Conservation (phyloP, 345 rosid genomes). For the Lepidium didymum region DNA sequence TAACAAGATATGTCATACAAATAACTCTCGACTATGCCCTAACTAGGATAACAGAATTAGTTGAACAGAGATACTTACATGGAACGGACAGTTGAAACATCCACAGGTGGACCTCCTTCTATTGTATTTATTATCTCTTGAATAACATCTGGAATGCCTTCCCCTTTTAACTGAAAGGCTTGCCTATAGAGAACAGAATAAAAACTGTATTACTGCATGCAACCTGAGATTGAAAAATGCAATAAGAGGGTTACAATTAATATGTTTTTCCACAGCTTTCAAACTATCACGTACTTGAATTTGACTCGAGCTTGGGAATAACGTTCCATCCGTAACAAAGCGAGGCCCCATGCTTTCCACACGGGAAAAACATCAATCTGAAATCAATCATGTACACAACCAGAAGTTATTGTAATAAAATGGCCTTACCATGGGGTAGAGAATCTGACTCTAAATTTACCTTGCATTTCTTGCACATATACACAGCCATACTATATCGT, state of each 20-base stretch:
- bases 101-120: slow-evolving; percentile 96
- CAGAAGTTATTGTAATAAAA: slow-evolving; percentile 18
- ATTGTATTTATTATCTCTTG: slow-evolving; percentile 83
- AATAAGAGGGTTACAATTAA: background rate
- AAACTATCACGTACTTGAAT: slow-evolving; percentile 61
- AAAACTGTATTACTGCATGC: slow-evolving; percentile 3
- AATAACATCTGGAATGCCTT: slow-evolving; percentile 54
- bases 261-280: background rate
- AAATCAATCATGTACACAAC: slow-evolving; percentile 17
- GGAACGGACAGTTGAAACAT: slow-evolving; percentile 80
- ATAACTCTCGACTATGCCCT: background rate
- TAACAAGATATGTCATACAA: background rate
- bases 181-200: slow-evolving; percentile 55
- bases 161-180: slow-evolving; percentile 87
- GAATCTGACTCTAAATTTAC: slow-evolving; percentile 34
- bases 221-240: background rate
- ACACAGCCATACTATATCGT: slow-evolving; percentile 95
- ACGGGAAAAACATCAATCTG: slow-evolving; percentile 95
- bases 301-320: slow-evolving; percentile 90
- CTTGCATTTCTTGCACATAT: slow-evolving; percentile 96
- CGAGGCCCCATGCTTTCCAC: slow-evolving; percentile 99
- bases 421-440: slow-evolving; percentile 5
- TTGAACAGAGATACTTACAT: slow-evolving; percentile 51
- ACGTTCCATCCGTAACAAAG: slow-evolving; percentile 88
- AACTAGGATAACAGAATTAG: background rate